Base-by-base conservation (phyloP, 371 early-diverging fungal genomes). In the Blakeslea trispora region DNA sequence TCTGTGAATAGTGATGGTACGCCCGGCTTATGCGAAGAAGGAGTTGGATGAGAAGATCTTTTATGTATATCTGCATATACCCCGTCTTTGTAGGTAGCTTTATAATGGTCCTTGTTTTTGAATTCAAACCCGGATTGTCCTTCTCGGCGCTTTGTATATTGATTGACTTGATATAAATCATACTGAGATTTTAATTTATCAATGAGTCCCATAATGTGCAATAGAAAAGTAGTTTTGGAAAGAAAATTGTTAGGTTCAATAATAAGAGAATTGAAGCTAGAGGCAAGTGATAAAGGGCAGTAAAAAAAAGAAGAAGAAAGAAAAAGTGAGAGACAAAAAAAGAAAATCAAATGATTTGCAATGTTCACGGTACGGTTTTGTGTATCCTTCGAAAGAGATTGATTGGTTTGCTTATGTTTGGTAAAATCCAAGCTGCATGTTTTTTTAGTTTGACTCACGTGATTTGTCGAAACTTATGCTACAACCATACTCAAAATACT, bases 61-160 rank as follows among this genome's bases (percentile, higher is more conserved):
- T 22, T 8, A 9, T 51, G 24, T 42, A 28, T 28, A 24, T 28
- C 14, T 0, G 23, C 10, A 35, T 61, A 61, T 5, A 61, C 51
- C 21, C 59, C 58, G 42, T 61, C 50, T 44, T 32, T 28, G 23
- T 66, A 66, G 13, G 39, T 45, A 5, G 41, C 31, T 28, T 57
- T 34, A 37, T 66, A 54, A 8, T 61, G 61, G 18, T 61, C 58
- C 22, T 61, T 57, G 17, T 54, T 44, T 19, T 57, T 61, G 32
- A 57, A 61, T 19, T 54, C 55, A 51, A 61, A 66, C 22, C 57
- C 61, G 9, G 66, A 50, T 5, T 55, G 49, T 23, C 46, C 50
- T 21, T 66, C 58, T 42, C 61, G 50, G 45, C 66, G 18, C 49
- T 61, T 66, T 13, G 61, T 66, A 28, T 61, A 66, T 55, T 41